Evolutionary conservation across 768 basidiomycete species (phyloP).

Genomic region (Auricularia cornea): DNA sequence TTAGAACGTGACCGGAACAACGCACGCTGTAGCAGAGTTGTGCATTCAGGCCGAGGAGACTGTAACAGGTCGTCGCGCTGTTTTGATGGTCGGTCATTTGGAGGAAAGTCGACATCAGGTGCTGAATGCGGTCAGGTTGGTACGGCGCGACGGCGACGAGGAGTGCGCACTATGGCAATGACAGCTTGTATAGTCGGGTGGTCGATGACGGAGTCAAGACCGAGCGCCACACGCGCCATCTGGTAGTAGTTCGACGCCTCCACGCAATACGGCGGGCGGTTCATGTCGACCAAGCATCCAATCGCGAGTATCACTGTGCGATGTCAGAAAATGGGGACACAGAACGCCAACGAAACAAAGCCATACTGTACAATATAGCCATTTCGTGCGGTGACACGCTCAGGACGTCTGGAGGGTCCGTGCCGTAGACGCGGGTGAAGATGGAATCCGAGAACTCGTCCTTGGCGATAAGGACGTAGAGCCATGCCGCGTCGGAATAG

Average conservation of each 20-base stretch:
- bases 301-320: conserved; percentile 29
- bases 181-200: neutral
- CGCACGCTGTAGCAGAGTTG: neutral
- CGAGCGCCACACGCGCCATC: neutral
- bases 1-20: neutral
- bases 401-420: neutral
- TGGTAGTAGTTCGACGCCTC: neutral
- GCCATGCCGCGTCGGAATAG: neutral
- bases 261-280: neutral
- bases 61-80: neutral
- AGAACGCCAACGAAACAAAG: neutral
- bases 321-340: conserved; percentile 25
- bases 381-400: conserved; percentile 23
- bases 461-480: neutral
- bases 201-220: neutral
- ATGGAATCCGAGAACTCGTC: conserved; percentile 25
- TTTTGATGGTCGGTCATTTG: neutral
- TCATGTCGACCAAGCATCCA: neutral
- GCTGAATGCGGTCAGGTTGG: neutral
- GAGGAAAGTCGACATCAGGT: neutral
- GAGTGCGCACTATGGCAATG: neutral
- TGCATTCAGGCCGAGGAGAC: neutral
- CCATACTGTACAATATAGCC: conserved; percentile 43
- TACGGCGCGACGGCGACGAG: neutral
- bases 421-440: conserved; percentile 31